A percentile compares a stretch with the other conserved stretches of the same genome.
Evolutionary conservation across 306 rosid species (phyloP).

Genomic region (Calophaca sinica): DNA sequence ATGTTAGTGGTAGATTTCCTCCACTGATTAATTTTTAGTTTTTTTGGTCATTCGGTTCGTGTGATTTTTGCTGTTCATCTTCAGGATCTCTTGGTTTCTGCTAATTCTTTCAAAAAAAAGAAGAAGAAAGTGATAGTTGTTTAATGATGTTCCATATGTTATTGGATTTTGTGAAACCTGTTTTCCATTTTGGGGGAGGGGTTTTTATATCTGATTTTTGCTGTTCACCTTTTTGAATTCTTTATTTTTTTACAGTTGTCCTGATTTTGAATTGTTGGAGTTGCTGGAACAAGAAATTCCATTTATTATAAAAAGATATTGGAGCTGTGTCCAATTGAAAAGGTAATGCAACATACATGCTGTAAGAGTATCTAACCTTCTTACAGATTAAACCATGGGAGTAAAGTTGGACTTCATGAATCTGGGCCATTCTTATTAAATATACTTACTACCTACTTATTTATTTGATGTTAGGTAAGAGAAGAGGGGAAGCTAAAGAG

Average conservation of each 20-base stretch:
- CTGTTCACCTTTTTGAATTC: conserved; percentile 8
- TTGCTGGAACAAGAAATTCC: conserved; percentile 38
- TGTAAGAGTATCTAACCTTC: conserved; percentile 19
- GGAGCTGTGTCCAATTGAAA: conserved; percentile 42
- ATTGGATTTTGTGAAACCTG: conserved; percentile 13
- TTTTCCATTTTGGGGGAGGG: background rate
- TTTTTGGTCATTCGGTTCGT: conserved; percentile 18
- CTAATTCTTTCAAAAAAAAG: background rate
- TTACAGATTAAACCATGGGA: background rate
- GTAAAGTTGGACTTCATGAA: background rate
- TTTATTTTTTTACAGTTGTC: conserved; percentile 40
- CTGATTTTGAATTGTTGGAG: conserved; percentile 45
- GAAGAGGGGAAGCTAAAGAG: conserved; percentile 44
- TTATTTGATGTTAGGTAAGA: conserved; percentile 50
- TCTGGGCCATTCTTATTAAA: conserved; percentile 31
- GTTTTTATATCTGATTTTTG: background rate
- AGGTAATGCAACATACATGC: conserved; percentile 43
- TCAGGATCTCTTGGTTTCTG: conserved; percentile 47
- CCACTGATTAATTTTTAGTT: background rate
- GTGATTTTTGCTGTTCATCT: conserved; percentile 36
- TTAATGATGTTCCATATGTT: conserved; percentile 27
- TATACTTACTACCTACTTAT: background rate
- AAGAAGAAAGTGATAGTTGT: background rate
- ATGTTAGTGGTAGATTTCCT: conserved; percentile 25
- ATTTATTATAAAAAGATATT: conserved; percentile 28